A percentile compares a stretch with the other conserved stretches of the same genome.
Conservation (phyloP, 1,284 basidiomycete genomes). For the Boletus nobilissimus region DNA sequence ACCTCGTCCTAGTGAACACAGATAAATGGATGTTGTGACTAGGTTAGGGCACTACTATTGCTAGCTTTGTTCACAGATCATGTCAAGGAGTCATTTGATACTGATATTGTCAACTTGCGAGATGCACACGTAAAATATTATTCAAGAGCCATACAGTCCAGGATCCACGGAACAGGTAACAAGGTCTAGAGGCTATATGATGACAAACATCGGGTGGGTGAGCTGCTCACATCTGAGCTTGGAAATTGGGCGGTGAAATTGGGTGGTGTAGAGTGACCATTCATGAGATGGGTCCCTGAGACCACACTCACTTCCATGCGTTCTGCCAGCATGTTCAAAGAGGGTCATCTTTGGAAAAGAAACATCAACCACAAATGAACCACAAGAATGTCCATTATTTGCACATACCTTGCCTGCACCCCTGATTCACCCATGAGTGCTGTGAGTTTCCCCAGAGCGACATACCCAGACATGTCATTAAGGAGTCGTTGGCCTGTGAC, state of each 20-base stretch:
- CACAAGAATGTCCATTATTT: constrained; percentile 17
- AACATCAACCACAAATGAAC: constrained; percentile 36
- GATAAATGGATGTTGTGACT: not conserved
- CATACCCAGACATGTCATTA: constrained; percentile 85
- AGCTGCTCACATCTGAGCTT: constrained; percentile 64
- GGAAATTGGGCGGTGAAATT: too few relatives aligned
- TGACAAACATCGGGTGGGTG: not conserved
- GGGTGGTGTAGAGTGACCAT: constrained; percentile 74
- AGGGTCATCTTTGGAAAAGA: constrained; percentile 69
- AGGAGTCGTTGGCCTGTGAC: constrained; percentile 72
- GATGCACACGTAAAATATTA: too few relatives aligned
- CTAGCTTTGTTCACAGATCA: not conserved
- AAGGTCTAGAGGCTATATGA: constrained; percentile 23
- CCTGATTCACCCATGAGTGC: constrained; percentile 82
- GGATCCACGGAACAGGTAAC: constrained; percentile 8
- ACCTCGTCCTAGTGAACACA: not conserved
- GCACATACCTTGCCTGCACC: constrained; percentile 77
- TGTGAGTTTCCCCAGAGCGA: constrained; percentile 82
- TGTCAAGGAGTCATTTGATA: not conserved
- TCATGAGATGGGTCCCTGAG: constrained; percentile 80
- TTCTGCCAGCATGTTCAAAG: constrained; percentile 85
- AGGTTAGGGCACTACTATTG: not conserved
- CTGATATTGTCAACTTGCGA: too few relatives aligned
- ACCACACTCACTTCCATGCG: constrained; percentile 86
- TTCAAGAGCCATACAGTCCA: constrained; percentile 3